Percentiles rank a stretch among this genome's conserved stretches.
phyloP scores from a whole-genome alignment of 176 grass and related monocot species.

The Eragrostis nindensis region DNA sequence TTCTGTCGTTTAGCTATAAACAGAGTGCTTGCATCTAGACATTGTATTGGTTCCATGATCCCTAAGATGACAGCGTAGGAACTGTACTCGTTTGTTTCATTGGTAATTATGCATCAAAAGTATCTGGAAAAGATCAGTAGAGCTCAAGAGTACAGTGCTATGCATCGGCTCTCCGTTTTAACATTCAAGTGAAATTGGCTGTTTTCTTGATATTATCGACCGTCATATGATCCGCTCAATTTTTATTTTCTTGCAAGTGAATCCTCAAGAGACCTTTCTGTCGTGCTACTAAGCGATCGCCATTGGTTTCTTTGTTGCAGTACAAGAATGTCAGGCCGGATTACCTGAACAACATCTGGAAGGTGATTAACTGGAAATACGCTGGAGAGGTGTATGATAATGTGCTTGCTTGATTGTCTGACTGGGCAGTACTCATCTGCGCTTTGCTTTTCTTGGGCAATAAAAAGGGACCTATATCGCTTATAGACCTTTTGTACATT shows the following conservation, averaged over 20 bases:
- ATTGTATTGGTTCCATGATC: background rate
- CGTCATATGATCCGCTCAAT: background rate
- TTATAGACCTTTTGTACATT: conserved; percentile 37
- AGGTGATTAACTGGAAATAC: conserved; percentile 98
- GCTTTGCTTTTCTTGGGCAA: conserved; percentile 36
- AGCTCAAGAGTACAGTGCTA: background rate
- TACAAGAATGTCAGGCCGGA: conserved; percentile 97
- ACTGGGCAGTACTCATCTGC: background rate
- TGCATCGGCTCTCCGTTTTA: background rate
- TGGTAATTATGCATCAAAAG: background rate
- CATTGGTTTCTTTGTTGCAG: conserved; percentile 51
- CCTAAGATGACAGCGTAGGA: background rate
- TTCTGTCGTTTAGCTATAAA: background rate
- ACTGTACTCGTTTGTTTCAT: conserved; percentile 2
- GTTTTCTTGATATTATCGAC: background rate
- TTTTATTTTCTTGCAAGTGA: background rate
- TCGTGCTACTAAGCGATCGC: background rate
- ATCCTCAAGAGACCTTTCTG: background rate
- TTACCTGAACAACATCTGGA: conserved; percentile 94
- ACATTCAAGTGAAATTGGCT: background rate
- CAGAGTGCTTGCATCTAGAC: background rate
- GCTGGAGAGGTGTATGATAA: conserved; percentile 73
- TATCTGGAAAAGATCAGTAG: conserved; percentile 4
- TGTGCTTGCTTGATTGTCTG: conserved; percentile 53
- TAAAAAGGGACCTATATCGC: conserved; percentile 43